These are phyloP conservation scores for Xeromyces bisporus DNA, from an alignment of 495 filamentous ascomycete species.

Conservation along the genomic window DNA sequence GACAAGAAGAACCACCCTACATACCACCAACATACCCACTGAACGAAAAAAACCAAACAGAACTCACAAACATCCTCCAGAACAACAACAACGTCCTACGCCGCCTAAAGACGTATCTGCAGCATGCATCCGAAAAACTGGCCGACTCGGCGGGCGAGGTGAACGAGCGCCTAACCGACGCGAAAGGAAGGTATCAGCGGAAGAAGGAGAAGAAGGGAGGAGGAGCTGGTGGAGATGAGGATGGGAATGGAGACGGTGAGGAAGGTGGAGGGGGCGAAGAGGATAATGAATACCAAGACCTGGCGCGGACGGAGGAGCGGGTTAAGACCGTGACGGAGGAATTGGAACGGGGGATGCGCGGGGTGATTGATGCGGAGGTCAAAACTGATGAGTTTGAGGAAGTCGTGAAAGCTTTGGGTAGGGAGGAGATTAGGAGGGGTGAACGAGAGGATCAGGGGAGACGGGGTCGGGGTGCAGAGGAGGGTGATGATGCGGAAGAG, in stretches of 20 bases:
- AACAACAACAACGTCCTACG: conserved; percentile 15
- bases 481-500: conserved; percentile 8
- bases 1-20: too few relatives aligned
- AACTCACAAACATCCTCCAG: conserved; percentile 17
- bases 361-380: conserved; percentile 22
- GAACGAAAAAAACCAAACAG: conserved; percentile 14
- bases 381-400: conserved; percentile 17
- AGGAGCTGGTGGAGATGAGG: conserved; percentile 3
- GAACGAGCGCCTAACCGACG: conserved; percentile 27
- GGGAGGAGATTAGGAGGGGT: conserved; percentile 10
- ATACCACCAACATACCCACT: conserved; percentile 37
- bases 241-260: conserved; percentile 1
- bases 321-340: conserved; percentile 18
- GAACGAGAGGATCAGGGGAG: conserved; percentile 10
- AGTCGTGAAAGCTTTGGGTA: conserved; percentile 15
- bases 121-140: conserved; percentile 20
- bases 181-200: conserved; percentile 15
- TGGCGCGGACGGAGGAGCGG: conserved; percentile 13
- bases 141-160: conserved; percentile 28
- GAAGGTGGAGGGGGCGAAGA: conserved; percentile 1
- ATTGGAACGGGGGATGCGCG: conserved; percentile 23
- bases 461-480: conserved; percentile 4
- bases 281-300: conserved; percentile 10
- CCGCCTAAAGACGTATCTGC: conserved; percentile 18
- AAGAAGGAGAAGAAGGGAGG: conserved; percentile 8